Base-by-base conservation (phyloP, 208 protist species). In the Leishmania martiniquensis region DNA sequence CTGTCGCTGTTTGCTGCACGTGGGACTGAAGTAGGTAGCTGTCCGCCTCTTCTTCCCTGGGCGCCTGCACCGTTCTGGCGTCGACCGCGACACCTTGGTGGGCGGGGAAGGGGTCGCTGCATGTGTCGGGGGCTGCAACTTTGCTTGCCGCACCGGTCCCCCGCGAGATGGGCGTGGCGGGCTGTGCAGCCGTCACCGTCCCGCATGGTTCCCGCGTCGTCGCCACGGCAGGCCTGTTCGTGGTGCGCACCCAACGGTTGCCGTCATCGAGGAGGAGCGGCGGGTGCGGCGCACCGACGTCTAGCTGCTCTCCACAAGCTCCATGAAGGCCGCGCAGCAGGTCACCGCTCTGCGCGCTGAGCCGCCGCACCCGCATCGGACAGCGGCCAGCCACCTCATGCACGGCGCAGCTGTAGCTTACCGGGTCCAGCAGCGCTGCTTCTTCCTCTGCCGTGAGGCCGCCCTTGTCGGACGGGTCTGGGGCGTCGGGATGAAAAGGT, bases 1-100 rank as follows among this genome's bases (percentile, higher is more conserved):
- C 87, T 2, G 76, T 82, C 10, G 81, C 83, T 55, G 79, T 76
- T 76, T 90, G 87, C 84, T 90, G 87, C n/a, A 85, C 83, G 77
- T 90, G 87, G 42, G 84, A 81, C 78, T 90, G 87, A 3, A 90
- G 75, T 1, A 90, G 75, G 67, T 83, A 86, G 2, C 67, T 81
- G 10, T 70, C 80, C 0, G 62, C 63, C 17, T 39, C 73, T 17
- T 81, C 54, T 12, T 25, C 44, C 29, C 22, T 22, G 65, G 39
- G 49, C 32, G 37, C 68, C 55, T 17, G 59, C 17, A 39, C 44
- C 6, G 12, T 44, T 4, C 52, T 47, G 25, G n/a, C 72, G 44
- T 22, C 69, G 22, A 29, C 62, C 42, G n/a, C 66, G 49, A n/a
- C 70, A 32, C 59, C 60, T 5, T 72, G 52, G 52, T 75, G 65